Percentiles rank a stretch among this genome's conserved stretches.
phyloP scores from a whole-genome alignment of 441 rosid species.

The Erodium chrysanthum region DNA sequence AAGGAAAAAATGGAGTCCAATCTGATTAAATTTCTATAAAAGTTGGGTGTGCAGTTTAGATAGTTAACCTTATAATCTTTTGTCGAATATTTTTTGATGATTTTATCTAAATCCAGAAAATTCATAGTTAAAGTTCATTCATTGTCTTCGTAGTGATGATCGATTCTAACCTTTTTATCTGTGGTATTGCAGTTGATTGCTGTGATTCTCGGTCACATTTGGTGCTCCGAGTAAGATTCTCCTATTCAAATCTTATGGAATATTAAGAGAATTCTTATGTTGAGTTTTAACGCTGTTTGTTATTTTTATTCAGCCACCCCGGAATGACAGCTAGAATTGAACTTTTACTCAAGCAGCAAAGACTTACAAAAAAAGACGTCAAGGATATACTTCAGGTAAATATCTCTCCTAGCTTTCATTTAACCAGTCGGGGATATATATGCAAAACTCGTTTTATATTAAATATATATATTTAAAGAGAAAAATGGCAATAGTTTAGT shows the following conservation, averaged over 20 bases:
- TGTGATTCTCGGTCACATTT: slow-evolving; percentile 76
- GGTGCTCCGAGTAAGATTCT: slow-evolving; percentile 87
- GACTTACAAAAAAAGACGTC: slow-evolving; percentile 63
- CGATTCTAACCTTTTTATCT: slow-evolving; percentile 11
- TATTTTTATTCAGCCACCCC: slow-evolving; percentile 41
- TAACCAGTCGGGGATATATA: not conserved
- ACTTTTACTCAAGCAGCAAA: slow-evolving; percentile 79
- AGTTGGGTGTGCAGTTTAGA: not conserved
- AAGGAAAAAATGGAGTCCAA: too few species aligned
- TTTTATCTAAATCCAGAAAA: not conserved
- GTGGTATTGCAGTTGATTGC: slow-evolving; percentile 62
- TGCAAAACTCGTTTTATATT: too few species aligned
- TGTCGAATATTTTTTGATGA: too few species aligned
- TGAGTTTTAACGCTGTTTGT: not conserved
- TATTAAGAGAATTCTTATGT: not conserved
- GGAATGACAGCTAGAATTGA: slow-evolving; percentile 80
- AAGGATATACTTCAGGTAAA: slow-evolving; percentile 76
- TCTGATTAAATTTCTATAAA: too few species aligned
- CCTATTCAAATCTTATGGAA: not conserved
- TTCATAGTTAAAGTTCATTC: not conserved
- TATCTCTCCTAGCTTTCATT: slow-evolving; percentile 13
- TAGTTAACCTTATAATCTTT: too few species aligned
- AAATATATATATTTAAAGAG: too few species aligned
- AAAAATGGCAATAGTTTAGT: too few species aligned
- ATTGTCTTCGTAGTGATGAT: not conserved